Evolutionary conservation across 345 rosid genomes (phyloP), one percentile per base, ranked within the genome.

Genomic region (Syzygium aromaticum): DNA sequence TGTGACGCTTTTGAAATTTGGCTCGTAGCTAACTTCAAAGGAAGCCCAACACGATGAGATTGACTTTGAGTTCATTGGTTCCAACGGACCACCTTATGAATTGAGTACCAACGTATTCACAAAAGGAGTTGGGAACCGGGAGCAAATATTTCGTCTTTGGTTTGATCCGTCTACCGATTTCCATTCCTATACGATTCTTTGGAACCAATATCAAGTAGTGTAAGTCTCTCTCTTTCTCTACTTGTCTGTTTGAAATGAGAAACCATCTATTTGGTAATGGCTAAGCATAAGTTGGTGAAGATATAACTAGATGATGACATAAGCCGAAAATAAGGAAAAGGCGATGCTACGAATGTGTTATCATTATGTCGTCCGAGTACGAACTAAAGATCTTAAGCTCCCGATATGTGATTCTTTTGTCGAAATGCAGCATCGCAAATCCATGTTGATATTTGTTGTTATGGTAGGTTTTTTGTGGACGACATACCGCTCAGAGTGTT

Each of bases 391-490:
- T 52, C 54, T 16, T 14, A 52, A 52, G 54, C 19, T 52, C 21
- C 5, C 6, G 17, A 15, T 15, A 52, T 6, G 17, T 5, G 54
- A 52, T 52, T 52, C 54, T 16, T 49, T 15, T 52, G 19, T 15
- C 17, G 2, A 52, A 52, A 52, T 17, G 54, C 4, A 5, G 53
- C 53, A 17, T 52, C 5, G 17, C 53, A 11, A 52, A 52, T 17
- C 54, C 54, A 16, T 53, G 6, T 17, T 53, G 54, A 53, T 16
- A 53, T 11, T 51, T 16, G 54, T 53, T 15, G 6, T 53, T 53
- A 6, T 54, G 57, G 57, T 8, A 92, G 93, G 88, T 90, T 91
- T 61, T 89, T 64, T 52, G 90, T 92, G 17, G 94, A 91, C 84
- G 56, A 87, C 46, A 83, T 86, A 52, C 92, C 92, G 2, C 86